Evolutionary conservation across 306 rosid species (phyloP).

Genomic region (Quercus cerris): DNA sequence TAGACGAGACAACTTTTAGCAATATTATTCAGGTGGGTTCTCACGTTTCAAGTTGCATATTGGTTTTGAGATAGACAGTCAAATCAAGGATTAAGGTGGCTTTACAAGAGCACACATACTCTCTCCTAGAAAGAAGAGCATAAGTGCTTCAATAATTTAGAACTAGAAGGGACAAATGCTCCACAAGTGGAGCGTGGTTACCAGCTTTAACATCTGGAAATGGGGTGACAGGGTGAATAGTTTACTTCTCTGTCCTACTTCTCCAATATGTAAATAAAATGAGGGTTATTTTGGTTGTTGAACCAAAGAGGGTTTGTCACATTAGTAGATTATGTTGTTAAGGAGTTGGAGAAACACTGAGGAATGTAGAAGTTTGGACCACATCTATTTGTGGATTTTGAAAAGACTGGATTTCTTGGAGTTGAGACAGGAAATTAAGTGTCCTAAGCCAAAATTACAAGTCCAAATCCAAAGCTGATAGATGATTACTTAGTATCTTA

Average conservation of each 20-base stretch:
- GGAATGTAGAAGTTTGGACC: background rate
- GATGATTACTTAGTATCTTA: background rate
- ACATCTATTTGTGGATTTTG: background rate
- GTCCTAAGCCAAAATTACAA: background rate
- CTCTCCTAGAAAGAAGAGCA: conserved; percentile 6
- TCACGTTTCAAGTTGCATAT: conserved; percentile 21
- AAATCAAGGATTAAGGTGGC: conserved; percentile 14
- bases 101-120: conserved; percentile 10
- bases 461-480: background rate
- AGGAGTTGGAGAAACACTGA: background rate
- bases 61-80: conserved; percentile 23
- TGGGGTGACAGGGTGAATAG: background rate
- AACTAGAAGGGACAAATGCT: background rate
- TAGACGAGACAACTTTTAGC: conserved; percentile 66
- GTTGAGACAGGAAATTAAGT: background rate
- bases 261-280: background rate
- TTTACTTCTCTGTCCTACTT: background rate
- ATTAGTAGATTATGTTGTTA: background rate
- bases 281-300: background rate
- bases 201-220: background rate
- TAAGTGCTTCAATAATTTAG: conserved; percentile 3
- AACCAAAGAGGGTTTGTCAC: background rate
- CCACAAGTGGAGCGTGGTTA: background rate
- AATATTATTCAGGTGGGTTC: conserved; percentile 71
- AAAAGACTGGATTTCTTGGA: background rate